Conservation (phyloP, 2,329 filamentous ascomycete genomes). For the Stylonectria norvegica region DNA sequence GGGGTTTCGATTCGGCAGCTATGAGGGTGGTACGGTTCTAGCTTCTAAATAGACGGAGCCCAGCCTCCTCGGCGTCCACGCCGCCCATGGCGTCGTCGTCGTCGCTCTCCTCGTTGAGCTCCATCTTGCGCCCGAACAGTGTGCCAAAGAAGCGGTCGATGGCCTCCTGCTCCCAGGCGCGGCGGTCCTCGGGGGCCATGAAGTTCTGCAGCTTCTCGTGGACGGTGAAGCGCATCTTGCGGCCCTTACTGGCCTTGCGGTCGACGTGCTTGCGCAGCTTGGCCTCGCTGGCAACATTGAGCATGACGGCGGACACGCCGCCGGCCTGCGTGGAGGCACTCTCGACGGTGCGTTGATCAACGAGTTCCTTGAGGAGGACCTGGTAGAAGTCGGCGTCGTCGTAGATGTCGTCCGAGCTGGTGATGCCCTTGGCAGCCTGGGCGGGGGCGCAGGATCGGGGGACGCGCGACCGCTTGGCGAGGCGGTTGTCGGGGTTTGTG, state of each 20-base stretch:
- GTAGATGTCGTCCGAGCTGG: slow-evolving; percentile 66
- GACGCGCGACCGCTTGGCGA: slow-evolving; percentile 65
- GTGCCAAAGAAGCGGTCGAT: slow-evolving; percentile 75
- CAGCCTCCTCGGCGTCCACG: slow-evolving; percentile 51
- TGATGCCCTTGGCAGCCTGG: slow-evolving; percentile 57
- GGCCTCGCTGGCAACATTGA: slow-evolving; percentile 68
- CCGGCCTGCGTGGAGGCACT: slow-evolving; percentile 47
- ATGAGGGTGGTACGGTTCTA: too few species aligned
- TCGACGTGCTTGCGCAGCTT: slow-evolving; percentile 84
- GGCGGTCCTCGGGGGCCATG: slow-evolving; percentile 86
- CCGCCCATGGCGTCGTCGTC: slow-evolving; percentile 52
- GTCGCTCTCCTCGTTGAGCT: slow-evolving; percentile 57
- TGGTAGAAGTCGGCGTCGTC: slow-evolving; percentile 97
- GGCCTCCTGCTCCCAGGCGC: slow-evolving; percentile 75
- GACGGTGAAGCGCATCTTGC: slow-evolving; percentile 90
- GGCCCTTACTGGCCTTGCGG: slow-evolving; percentile 89
- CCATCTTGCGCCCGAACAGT: slow-evolving; percentile 67
- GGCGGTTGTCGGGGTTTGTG: slow-evolving; percentile 56
- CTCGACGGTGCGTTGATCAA: slow-evolving; percentile 80
- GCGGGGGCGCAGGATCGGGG: slow-evolving; percentile 74
- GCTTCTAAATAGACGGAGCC: slow-evolving; percentile 51
- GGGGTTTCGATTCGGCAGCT: too few species aligned
- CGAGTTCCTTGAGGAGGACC: slow-evolving; percentile 83
- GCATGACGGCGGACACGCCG: slow-evolving; percentile 54
- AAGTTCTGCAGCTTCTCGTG: slow-evolving; percentile 98